Evolutionary conservation across 2,329 filamentous ascomycete genomes (phyloP).

Genomic region (Ophiocordyceps camponoti-saundersi): DNA sequence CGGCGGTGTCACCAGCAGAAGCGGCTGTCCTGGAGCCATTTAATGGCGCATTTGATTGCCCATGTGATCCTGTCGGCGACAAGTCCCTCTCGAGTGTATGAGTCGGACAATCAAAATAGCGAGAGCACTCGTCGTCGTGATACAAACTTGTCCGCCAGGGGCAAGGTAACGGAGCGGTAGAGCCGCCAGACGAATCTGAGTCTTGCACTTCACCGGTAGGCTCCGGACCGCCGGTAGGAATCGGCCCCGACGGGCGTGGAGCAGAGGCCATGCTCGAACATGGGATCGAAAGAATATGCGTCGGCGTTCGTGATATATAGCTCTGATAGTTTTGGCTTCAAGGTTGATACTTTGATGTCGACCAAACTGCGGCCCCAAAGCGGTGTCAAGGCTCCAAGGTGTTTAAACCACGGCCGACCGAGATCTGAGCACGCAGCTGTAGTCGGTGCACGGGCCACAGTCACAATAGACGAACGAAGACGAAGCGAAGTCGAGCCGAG

Average conservation of each 20-base stretch:
- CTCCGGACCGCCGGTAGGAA: slow-evolving; percentile 3
- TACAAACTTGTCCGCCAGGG: slow-evolving; percentile 20
- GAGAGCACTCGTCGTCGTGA: slow-evolving; percentile 26
- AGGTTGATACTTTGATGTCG: not conserved
- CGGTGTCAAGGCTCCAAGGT: not conserved
- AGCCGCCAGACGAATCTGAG: slow-evolving; percentile 16
- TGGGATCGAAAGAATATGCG: slow-evolving; percentile 1
- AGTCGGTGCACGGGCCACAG: not conserved
- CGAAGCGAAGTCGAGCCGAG: not conserved
- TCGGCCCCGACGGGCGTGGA: slow-evolving; percentile 9
- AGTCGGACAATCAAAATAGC: slow-evolving; percentile 31
- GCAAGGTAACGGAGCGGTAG: slow-evolving; percentile 14
- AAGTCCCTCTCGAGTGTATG: slow-evolving; percentile 22
- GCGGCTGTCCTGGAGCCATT: not conserved
- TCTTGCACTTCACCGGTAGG: slow-evolving; percentile 4
- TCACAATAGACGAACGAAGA: not conserved
- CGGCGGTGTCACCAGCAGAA: not conserved
- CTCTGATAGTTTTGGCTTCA: no score
- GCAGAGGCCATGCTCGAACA: slow-evolving; percentile 16
- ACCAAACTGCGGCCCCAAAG: not conserved
- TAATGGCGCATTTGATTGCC: not conserved
- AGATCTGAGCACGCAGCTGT: no score
- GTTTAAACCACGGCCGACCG: not conserved
- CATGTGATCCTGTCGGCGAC: not conserved
- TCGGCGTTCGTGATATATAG: not conserved